Base-by-base conservation (phyloP, 495 filamentous ascomycete species). In the Hypoxylon subgilvum region DNA sequence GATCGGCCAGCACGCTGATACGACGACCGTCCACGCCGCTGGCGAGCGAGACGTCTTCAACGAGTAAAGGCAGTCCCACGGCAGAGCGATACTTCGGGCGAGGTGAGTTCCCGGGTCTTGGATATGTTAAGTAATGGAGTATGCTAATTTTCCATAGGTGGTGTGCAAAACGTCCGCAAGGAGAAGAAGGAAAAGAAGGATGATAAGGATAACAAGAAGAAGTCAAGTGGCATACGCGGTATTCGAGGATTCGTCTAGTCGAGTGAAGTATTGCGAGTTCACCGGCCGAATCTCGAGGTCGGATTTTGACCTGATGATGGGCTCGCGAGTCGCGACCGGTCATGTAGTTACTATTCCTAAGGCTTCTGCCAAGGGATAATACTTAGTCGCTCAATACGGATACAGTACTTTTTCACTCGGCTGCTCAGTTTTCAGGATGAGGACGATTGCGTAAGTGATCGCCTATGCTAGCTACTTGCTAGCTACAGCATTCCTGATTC, bases 111-210 rank as follows among this genome's bases (percentile, higher is more conserved):
- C 46, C 0, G 14, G 19, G 10, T 18, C 28, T 36, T 13, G 3
- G 6, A 3, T 13, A 12, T 34, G 9, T 34, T 12, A 12, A 34
- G 31, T 13, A 12, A 34, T 12, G 31, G n/a, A 13, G 6, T 34
- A 55, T 70, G 61, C 72, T 82, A 57, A 77, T 16, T 3, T 32
- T 25, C 16, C 16, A 14, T 30, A 85, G 83, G 77, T 10, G 82
- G 82, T 6, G 75, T 82, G 0, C 81, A 84, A 67, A 85, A 85
- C 60, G 69, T 76, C 9, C 76, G 77, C 28, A 83, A 81, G 56
- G 77, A 81, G 2, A 78, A 77, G 31, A 76, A 81, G 43, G 71
- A 77, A 3, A 74, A 72, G 50, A 78, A 78, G 54, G 65, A 69
- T 0, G 76, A 77, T 9, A 81, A 81, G 46, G 79, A 81, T 56